A percentile compares a stretch with the other conserved stretches of the same genome.
phyloP scores from a whole-genome alignment of 257 asterid genomes.

The Solanum chilense region DNA sequence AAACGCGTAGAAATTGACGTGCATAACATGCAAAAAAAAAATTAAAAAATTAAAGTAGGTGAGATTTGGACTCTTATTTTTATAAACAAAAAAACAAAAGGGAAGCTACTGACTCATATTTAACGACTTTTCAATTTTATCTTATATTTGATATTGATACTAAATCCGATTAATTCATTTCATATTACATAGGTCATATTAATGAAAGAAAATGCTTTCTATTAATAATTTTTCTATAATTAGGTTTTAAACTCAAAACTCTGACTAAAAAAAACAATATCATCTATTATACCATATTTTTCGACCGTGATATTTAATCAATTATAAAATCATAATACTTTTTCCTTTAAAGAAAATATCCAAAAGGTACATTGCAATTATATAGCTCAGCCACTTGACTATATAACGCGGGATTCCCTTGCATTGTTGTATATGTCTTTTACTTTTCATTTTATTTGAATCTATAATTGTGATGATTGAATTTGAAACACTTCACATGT shows the following conservation, averaged over 20 bases:
- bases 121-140: background rate
- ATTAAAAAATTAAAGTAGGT: background rate
- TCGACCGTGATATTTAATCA: background rate
- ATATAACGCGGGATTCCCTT: background rate
- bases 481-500: background rate
- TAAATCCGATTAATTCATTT: too few relatives aligned
- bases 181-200: accelerated
- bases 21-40: background rate
- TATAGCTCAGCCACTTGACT: background rate
- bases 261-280: too few relatives aligned
- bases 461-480: background rate
- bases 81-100: background rate
- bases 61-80: background rate
- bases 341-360: background rate
- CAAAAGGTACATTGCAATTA: background rate
- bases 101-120: background rate
- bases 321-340: background rate
- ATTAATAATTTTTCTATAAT: accelerated
- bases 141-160: background rate
- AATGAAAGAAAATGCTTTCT: accelerated
- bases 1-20: background rate
- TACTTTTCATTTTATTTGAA: background rate
- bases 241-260: accelerated
- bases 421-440: background rate
- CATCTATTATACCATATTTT: too few relatives aligned